Evolutionary conservation across 2,329 filamentous ascomycete species (phyloP).

Genomic region (Pseudocercospora ulei): DNA sequence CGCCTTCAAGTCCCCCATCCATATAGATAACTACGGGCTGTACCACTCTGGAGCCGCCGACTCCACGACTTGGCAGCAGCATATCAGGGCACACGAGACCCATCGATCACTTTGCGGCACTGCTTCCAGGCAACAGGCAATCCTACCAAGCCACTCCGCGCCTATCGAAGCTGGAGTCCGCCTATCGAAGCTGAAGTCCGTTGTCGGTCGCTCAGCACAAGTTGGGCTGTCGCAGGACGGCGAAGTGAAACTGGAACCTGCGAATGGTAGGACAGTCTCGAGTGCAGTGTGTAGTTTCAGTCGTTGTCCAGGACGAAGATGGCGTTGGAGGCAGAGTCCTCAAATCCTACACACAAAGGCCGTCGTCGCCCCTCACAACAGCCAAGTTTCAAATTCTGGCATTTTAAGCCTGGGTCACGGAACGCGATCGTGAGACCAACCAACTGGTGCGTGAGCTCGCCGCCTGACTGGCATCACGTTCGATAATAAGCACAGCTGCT

Average conservation of each 20-base stretch:
- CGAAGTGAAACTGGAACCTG: slow-evolving; percentile 2
- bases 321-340: not conserved
- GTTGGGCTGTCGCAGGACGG: slow-evolving; percentile 1
- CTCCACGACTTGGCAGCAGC: too few relatives aligned
- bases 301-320: not conserved
- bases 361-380: slow-evolving; percentile 5
- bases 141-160: too few relatives aligned
- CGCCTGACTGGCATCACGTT: slow-evolving; percentile 6
- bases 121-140: too few relatives aligned
- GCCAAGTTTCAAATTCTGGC: slow-evolving; percentile 1
- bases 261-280: too few relatives aligned
- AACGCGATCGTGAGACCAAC: slow-evolving; percentile 1
- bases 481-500: not conserved
- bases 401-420: not conserved
- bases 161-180: too few relatives aligned
- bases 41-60: too few relatives aligned
- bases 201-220: too few relatives aligned
- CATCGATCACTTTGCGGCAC: too few relatives aligned
- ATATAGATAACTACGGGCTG: too few relatives aligned
- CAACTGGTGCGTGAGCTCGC: slow-evolving; percentile 1
- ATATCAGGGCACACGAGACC: too few relatives aligned
- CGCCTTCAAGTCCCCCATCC: too few relatives aligned
- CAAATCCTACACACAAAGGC: not conserved
- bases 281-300: not conserved
- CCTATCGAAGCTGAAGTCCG: too few relatives aligned